These are phyloP conservation scores for Cyberlindnera xylosilytica DNA, from an alignment of 805 yeast genomes.

Conservation along the genomic window DNA sequence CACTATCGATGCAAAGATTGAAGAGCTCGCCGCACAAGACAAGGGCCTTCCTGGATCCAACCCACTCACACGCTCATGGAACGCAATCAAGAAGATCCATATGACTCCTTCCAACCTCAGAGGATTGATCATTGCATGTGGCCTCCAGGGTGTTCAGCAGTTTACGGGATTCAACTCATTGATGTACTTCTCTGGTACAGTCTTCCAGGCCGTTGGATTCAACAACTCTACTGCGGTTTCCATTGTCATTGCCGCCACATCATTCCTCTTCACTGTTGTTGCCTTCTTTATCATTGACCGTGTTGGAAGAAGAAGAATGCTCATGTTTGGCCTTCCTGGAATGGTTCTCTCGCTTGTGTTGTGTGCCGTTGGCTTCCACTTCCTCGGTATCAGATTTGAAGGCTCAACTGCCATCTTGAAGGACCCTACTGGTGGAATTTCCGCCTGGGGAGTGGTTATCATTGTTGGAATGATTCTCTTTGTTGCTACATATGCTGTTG, in stretches of 20 bases:
- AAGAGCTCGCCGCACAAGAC: conserved; percentile 54
- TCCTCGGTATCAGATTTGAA: conserved; percentile 56
- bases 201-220: conserved; percentile 88
- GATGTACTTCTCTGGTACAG: conserved; percentile 91
- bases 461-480: conserved; percentile 79
- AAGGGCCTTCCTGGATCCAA: conserved; percentile 42
- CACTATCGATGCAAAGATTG: conserved; percentile 60
- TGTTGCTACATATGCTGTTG: conserved; percentile 88
- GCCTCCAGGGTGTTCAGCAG: conserved; percentile 93
- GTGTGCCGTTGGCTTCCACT: conserved; percentile 90
- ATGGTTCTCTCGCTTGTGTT: conserved; percentile 74
- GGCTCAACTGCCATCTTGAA: conserved; percentile 40
- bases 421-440: conserved; percentile 33
- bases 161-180: conserved; percentile 94
- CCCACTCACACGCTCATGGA: conserved; percentile 49
- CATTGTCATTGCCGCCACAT: conserved; percentile 88
- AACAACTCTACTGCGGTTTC: conserved; percentile 88
- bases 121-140: conserved; percentile 86
- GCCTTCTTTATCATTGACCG: conserved; percentile 85
- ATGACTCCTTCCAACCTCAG: conserved; percentile 74
- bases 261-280: conserved; percentile 78
- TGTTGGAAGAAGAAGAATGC: conserved; percentile 77
- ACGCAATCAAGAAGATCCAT: conserved; percentile 61
- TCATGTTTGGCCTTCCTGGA: conserved; percentile 77
- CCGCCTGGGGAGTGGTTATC: conserved; percentile 87